These are phyloP conservation scores for Thermomucor indicae-seudaticae DNA, from an alignment of 371 early-diverging fungal genomes.

Conservation along the genomic window DNA sequence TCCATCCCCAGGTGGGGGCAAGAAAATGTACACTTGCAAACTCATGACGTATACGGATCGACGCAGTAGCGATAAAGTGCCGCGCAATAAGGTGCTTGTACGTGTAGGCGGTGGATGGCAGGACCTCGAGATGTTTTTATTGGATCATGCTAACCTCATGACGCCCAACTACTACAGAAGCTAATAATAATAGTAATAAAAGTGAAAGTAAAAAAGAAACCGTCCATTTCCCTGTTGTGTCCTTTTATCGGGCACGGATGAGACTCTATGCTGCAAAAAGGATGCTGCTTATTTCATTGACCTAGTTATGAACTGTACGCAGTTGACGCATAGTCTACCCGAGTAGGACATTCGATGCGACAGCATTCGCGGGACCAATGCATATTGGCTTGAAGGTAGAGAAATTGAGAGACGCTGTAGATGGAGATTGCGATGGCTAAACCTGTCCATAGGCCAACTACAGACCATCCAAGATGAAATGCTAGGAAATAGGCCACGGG, in stretches of 20 bases:
- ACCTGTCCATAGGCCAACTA: conserved; percentile 60
- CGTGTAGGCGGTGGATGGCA: conserved; percentile 72
- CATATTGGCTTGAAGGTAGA: no score
- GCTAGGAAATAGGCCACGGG: conserved; percentile 56
- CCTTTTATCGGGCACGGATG: no score
- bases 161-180: conserved; percentile 7
- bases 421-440: conserved; percentile 34
- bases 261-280: no score
- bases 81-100: conserved; percentile 54
- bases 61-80: conserved; percentile 3
- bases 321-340: no score
- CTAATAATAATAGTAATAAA: no score
- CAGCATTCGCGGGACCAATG: no score
- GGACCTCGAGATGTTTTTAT: conserved; percentile 59
- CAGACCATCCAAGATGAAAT: conserved; percentile 37
- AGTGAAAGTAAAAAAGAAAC: no score
- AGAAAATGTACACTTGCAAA: conserved; percentile 46
- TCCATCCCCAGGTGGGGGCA: conserved; percentile 37
- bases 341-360: no score
- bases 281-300: no score
- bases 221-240: no score
- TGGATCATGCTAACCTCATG: conserved; percentile 43
- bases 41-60: conserved; percentile 40
- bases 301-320: no score
- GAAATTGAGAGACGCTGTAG: neutral